Percentiles rank a stretch among this genome's conserved stretches.
Conservation (phyloP, 352 stramenopile genomes). For the Phytophthora foliorum region DNA sequence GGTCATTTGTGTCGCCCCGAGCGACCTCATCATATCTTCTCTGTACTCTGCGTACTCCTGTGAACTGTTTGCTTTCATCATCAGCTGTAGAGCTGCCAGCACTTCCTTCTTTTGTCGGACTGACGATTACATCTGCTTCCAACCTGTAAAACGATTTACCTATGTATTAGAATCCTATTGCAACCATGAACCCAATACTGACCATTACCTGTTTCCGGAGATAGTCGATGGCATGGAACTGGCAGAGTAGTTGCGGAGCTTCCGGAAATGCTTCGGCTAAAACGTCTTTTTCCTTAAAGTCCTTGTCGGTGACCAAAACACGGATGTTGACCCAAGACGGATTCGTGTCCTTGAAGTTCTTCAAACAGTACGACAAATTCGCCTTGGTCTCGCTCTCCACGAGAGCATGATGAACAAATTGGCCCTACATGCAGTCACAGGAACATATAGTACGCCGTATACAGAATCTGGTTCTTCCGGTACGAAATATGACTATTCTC, state of each 20-base stretch:
- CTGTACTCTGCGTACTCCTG: not conserved
- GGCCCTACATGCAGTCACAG: conserved; percentile 7
- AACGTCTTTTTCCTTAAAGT: conserved; percentile 13
- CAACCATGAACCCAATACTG: not conserved
- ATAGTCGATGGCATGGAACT: conserved; percentile 14
- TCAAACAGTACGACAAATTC: conserved; percentile 11
- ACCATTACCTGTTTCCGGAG: not conserved
- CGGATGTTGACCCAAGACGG: conserved; percentile 17
- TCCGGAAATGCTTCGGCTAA: not conserved
- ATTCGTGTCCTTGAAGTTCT: conserved; percentile 21
- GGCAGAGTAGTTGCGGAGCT: conserved; percentile 9
- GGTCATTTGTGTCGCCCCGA: conserved; percentile 13
- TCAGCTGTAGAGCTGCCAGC: conserved; percentile 4
- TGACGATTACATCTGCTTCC: not conserved
- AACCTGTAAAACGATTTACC: not conserved
- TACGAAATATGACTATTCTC: not conserved
- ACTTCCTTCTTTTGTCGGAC: conserved; percentile 3
- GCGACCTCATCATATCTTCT: conserved; percentile 1
- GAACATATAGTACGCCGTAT: no score
- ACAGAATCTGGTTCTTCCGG: not conserved
- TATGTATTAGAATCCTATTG: no score
- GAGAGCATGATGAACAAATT: conserved; percentile 26
- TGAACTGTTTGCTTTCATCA: conserved; percentile 19
- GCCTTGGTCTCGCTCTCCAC: conserved; percentile 11
- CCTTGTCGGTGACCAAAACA: conserved; percentile 21